Percentiles rank a stretch among this genome's conserved stretches.
Evolutionary conservation across 2,329 filamentous ascomycete genomes (phyloP).

Genomic region (Aphanocladium album): DNA sequence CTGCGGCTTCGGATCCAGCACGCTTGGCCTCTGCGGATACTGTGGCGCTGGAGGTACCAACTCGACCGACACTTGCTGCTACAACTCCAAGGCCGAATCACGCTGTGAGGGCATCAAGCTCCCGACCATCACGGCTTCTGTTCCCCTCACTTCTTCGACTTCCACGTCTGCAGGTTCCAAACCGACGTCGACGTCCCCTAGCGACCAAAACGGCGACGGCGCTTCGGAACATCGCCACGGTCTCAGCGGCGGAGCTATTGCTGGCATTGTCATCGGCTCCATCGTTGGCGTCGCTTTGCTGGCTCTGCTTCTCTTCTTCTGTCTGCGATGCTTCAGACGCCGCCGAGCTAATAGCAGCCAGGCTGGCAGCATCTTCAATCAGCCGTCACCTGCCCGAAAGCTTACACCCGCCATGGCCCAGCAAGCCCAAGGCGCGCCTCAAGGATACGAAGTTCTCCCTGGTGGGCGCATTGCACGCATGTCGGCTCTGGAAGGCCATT

Average conservation of each 20-base stretch:
- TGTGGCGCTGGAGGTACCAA: slow-evolving; percentile 80
- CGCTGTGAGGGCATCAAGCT: slow-evolving; percentile 73
- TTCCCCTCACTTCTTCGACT: slow-evolving; percentile 51
- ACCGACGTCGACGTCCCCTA: slow-evolving; percentile 32
- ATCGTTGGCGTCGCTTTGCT: slow-evolving; percentile 66
- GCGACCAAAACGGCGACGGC: slow-evolving; percentile 24
- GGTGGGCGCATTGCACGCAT: slow-evolving; percentile 91
- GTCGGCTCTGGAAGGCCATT: slow-evolving; percentile 81
- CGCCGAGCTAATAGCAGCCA: slow-evolving; percentile 49
- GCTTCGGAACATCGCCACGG: slow-evolving; percentile 11
- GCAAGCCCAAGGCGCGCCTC: slow-evolving; percentile 28
- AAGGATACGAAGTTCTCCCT: slow-evolving; percentile 69
- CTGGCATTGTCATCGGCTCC: slow-evolving; percentile 81
- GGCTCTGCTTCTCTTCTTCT: slow-evolving; percentile 64
- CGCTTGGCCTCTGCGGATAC: slow-evolving; percentile 77
- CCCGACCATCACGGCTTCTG: slow-evolving; percentile 67
- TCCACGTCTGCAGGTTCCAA: slow-evolving; percentile 22
- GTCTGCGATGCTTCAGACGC: slow-evolving; percentile 47
- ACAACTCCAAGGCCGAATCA: slow-evolving; percentile 68
- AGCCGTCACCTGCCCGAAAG: slow-evolving; percentile 68
- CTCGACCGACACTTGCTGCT: slow-evolving; percentile 92
- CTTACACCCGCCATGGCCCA: slow-evolving; percentile 36
- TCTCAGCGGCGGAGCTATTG: slow-evolving; percentile 81
- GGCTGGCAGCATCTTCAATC: slow-evolving; percentile 76
- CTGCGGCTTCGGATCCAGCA: slow-evolving; percentile 74